Evolutionary conservation across 441 rosid species (phyloP).

Genomic region (Sinapis alba): DNA sequence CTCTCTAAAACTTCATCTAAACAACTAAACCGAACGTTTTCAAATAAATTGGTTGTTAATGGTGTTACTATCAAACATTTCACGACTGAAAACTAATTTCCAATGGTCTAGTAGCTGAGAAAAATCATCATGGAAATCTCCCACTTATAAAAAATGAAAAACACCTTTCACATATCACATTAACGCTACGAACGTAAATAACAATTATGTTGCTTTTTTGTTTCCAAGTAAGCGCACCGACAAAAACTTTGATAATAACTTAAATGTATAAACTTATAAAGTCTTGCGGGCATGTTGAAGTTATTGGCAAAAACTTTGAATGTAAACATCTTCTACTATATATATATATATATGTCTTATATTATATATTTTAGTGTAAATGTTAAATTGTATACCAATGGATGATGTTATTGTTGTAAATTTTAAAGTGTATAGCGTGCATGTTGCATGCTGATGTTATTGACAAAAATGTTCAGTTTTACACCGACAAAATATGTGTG

Average conservation of each 20-base stretch:
- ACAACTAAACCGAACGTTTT: not conserved
- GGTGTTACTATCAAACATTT: not conserved
- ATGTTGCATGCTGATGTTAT: too few relatives aligned
- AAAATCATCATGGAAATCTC: not conserved
- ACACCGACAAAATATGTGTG: not conserved
- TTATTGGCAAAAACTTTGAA: not conserved
- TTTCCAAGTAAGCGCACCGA: not conserved
- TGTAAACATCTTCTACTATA: not conserved
- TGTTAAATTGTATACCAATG: too few relatives aligned
- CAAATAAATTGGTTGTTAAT: not conserved
- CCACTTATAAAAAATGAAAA: not conserved
- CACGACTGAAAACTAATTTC: not conserved
- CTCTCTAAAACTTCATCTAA: not conserved
- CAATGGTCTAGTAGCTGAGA: not conserved
- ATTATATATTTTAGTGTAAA: too few relatives aligned
- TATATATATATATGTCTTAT: too few relatives aligned
- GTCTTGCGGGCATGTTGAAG: not conserved
- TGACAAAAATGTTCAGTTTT: too few relatives aligned
- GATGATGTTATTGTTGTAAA: too few relatives aligned
- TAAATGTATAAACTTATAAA: not conserved
- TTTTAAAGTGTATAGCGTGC: too few relatives aligned
- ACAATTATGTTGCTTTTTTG: not conserved
- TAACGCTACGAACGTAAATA: not conserved
- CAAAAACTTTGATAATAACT: not conserved
- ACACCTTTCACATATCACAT: not conserved